These are phyloP conservation scores for Clitopilus hobsonii DNA, from an alignment of 768 basidiomycete species.

Conservation along the genomic window DNA sequence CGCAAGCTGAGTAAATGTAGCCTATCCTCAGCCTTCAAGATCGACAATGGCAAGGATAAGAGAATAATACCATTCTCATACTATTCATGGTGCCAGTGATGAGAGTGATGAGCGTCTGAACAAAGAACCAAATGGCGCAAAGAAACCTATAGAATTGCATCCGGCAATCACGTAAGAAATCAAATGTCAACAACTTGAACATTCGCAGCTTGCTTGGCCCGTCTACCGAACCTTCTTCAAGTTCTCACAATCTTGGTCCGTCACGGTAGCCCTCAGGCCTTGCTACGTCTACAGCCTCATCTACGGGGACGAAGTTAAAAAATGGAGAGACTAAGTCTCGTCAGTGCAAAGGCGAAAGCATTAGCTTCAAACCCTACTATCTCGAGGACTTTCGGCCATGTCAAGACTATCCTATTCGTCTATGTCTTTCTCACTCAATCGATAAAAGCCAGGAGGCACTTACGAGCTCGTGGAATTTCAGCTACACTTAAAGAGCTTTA, in stretches of 20 bases:
- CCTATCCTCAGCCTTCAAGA: neutral
- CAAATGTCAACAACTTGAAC: neutral
- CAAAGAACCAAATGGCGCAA: slow-evolving; percentile 1
- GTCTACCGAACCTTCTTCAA: neutral
- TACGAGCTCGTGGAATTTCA: slow-evolving; percentile 57
- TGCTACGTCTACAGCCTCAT: no score
- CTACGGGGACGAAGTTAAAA: no score
- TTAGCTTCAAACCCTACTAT: slow-evolving; percentile 10
- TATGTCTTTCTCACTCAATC: slow-evolving; percentile 51
- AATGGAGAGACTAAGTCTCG: slow-evolving; percentile 7
- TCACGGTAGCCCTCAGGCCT: no score
- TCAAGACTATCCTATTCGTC: slow-evolving; percentile 53
- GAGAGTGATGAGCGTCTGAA: neutral
- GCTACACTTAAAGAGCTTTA: slow-evolving; percentile 49
- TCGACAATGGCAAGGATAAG: neutral
- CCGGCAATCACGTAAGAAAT: slow-evolving; percentile 1
- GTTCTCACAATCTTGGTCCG: no score
- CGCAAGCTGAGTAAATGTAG: slow-evolving; percentile 52
- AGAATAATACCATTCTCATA: slow-evolving; percentile 49
- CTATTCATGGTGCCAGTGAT: slow-evolving; percentile 37
- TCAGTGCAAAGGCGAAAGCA: slow-evolving; percentile 9
- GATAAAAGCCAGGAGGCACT: slow-evolving; percentile 54
- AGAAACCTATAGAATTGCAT: neutral
- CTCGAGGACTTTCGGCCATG: slow-evolving; percentile 32
- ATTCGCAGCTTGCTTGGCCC: no score